These are phyloP conservation scores for Pseudozyma tsukubaensis DNA, from an alignment of 1,284 basidiomycete genomes.

Conservation along the genomic window DNA sequence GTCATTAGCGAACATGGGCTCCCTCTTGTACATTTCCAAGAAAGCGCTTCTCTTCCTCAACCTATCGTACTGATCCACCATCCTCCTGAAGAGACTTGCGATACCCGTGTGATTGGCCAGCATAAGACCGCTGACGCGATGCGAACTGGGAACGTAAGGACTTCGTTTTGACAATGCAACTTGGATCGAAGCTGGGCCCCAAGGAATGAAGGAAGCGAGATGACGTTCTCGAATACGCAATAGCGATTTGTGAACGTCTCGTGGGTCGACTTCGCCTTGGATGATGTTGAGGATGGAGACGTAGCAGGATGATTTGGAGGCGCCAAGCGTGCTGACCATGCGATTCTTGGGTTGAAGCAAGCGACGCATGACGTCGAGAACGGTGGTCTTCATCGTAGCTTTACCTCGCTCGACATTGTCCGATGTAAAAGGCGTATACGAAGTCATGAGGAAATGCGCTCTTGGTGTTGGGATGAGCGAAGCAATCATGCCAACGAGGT, in stretches of 20 bases:
- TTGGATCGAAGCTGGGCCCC: conserved; percentile 98
- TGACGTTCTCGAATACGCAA: conserved; percentile 95
- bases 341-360: conserved; percentile 97
- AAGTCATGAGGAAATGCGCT: conserved; percentile 99
- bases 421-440: conserved; percentile 97
- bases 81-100: conserved; percentile 84
- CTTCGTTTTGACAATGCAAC: conserved; percentile 92
- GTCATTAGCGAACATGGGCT: conserved; percentile 73
- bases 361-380: conserved; percentile 98
- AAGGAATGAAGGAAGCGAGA: conserved; percentile 97
- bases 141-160: conserved; percentile 86
- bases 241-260: conserved; percentile 97
- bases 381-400: conserved; percentile 67
- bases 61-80: conserved; percentile 93
- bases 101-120: conserved; percentile 98
- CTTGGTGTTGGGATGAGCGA: conserved; percentile 98
- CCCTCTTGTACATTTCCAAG: conserved; percentile 96
- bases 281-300: conserved; percentile 99
- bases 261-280: conserved; percentile 94
- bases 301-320: conserved; percentile 73
- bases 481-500: conserved; percentile 90
- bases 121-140: conserved; percentile 95
- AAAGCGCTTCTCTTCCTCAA: conserved; percentile 91
- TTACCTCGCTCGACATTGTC: conserved; percentile 73
- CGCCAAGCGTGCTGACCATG: conserved; percentile 86